Base-by-base conservation (phyloP, 2,329 filamentous ascomycete species). In the Aspergillus oerlinghausenensis region DNA sequence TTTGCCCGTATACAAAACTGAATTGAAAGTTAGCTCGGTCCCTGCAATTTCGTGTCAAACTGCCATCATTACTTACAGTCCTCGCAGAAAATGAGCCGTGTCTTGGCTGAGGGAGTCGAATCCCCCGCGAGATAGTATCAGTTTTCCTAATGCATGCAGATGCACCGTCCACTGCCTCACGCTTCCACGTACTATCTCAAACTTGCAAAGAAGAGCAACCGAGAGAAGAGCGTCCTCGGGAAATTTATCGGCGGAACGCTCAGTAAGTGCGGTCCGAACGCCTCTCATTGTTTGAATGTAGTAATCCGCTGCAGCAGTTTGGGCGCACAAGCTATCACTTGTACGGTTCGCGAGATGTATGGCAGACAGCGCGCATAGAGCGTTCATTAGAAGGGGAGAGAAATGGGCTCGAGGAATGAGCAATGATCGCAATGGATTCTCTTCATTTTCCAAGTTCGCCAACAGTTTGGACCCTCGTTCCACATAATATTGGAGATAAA, bases 101-200 rank as follows among this genome's bases (percentile, higher is more conserved):
- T 70, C 70, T 28, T 55, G 61, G 55, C 71, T 60, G 51, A 74
- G 65, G 17, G 65, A 59, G 5, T 47, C 56, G 42, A 71, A 63
- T 4, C 71, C 72, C 10, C 72, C 72, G 6, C 69, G 67, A 11
- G 69, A 70, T 28, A 66, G 58, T 5, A 74, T 64, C 14, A 74
- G 54, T 42, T 62, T 67, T 49, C 73, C 69, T 35, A 74, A 56
- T 11, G 71, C 72, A 35, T 70, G 64, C 42, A 74, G 56, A 55
- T 74, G 72, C n/a, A 71, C 65, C 17, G 66, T 63, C 72, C 72
- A 74, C 51, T 73, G 72, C 48, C 69, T 70, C 7, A 74, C 70
- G 43, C 71, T 73, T 14, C 72, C 72, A 14, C 72, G 70, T 2
- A 73, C 67, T 32, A 73, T 65, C 51, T 74, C 72, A 49, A 73